Conservation (phyloP, 1,284 basidiomycete genomes). For the Gymnopus androsaceus region DNA sequence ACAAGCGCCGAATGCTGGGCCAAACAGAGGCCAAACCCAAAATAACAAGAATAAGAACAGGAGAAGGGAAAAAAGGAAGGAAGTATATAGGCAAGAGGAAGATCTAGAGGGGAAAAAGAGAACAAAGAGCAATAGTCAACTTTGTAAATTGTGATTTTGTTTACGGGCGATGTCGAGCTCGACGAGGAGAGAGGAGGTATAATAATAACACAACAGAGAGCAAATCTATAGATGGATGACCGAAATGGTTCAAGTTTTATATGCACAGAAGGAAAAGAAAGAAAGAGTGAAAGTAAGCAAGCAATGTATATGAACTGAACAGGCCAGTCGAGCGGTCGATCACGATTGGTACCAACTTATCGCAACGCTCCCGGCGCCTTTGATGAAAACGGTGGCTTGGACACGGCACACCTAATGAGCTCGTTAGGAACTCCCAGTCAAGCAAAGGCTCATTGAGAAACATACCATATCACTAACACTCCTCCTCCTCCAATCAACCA, state of each 20-base stretch:
- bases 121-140: too few relatives aligned
- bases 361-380: conserved; percentile 12
- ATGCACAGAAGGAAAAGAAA: conserved; percentile 2
- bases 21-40: too few relatives aligned
- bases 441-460: conserved; percentile 2
- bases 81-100: too few relatives aligned
- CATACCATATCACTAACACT: conserved; percentile 34
- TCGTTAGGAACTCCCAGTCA: background rate
- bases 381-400: conserved; percentile 4
- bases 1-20: too few relatives aligned
- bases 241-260: background rate
- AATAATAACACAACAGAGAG: background rate
- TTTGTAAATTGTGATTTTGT: too few relatives aligned
- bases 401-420: conserved; percentile 1
- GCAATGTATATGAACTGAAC: background rate
- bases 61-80: too few relatives aligned
- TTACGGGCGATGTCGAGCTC: too few relatives aligned
- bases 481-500: conserved; percentile 35
- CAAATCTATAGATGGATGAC: background rate
- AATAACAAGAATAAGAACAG: too few relatives aligned
- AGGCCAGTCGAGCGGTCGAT: background rate
- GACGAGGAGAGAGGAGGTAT: background rate
- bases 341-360: conserved; percentile 11
- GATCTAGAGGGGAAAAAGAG: too few relatives aligned
- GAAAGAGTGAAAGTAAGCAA: background rate